Conservation (phyloP, 306 rosid species). For the Bauhinia variegata region DNA sequence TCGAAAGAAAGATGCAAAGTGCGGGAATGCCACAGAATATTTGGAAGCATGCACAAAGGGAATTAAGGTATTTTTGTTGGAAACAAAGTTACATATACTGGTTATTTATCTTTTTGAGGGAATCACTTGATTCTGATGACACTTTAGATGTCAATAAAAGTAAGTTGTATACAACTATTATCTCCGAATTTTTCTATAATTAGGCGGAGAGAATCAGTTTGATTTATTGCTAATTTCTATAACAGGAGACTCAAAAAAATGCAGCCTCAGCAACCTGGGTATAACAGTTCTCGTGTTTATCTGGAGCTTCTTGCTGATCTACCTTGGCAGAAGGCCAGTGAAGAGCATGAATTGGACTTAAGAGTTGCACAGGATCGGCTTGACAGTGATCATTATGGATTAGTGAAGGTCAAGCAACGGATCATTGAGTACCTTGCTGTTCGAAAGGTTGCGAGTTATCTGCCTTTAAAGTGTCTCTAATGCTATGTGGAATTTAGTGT, state of each 20-base stretch:
- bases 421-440: slow-evolving; percentile 96
- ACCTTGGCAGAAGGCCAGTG: slow-evolving; percentile 87
- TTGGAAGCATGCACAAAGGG: slow-evolving; percentile 95
- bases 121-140: slow-evolving; percentile 5
- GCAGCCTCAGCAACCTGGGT: slow-evolving; percentile 99
- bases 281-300: slow-evolving; percentile 87
- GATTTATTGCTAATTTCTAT: slow-evolving; percentile 25
- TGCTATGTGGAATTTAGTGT: slow-evolving; percentile 34
- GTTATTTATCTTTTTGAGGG: slow-evolving; percentile 24
- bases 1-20: slow-evolving; percentile 96
- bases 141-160: slow-evolving; percentile 15
- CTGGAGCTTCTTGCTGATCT: slow-evolving; percentile 97
- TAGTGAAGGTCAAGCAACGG: slow-evolving; percentile 90
- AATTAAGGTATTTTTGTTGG: slow-evolving; percentile 64
- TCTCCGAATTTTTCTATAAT: slow-evolving; percentile 22
- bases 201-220: slow-evolving; percentile 18
- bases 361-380: slow-evolving; percentile 87
- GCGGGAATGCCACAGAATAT: slow-evolving; percentile 94
- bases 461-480: slow-evolving; percentile 15
- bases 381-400: slow-evolving; percentile 91
- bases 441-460: slow-evolving; percentile 71
- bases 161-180: not conserved
- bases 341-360: slow-evolving; percentile 82
- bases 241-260: slow-evolving; percentile 95
- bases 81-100: slow-evolving; percentile 12